Conservation (phyloP, 257 asterid species). For the Echium plantagineum region DNA sequence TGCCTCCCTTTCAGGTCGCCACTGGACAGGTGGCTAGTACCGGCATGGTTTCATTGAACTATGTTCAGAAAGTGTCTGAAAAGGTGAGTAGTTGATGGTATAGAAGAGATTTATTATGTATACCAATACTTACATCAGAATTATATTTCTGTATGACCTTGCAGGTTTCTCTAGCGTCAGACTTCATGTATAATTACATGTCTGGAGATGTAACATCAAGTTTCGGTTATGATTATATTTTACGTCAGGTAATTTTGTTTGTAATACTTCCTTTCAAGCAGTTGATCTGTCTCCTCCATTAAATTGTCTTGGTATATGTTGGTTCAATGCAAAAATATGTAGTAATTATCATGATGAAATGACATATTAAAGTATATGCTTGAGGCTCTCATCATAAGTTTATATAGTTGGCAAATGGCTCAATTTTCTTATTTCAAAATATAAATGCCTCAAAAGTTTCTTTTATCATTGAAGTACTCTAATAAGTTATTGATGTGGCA, state of each 20-base stretch:
- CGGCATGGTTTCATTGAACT: slow-evolving; percentile 73
- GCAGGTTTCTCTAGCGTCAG: slow-evolving; percentile 87
- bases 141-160: slow-evolving; percentile 1
- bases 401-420: too few relatives aligned
- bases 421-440: too few relatives aligned
- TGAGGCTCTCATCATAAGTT: too few relatives aligned
- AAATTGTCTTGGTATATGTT: background rate
- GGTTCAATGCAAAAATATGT: too few relatives aligned
- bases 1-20: slow-evolving; percentile 44
- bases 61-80: slow-evolving; percentile 86
- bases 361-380: background rate
- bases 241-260: slow-evolving; percentile 55
- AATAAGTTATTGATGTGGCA: slow-evolving; percentile 18
- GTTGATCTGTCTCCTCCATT: background rate
- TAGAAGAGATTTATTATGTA: background rate
- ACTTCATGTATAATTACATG: slow-evolving; percentile 79
- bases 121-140: background rate
- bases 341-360: background rate
- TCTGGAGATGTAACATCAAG: slow-evolving; percentile 87
- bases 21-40: slow-evolving; percentile 95
- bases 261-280: background rate
- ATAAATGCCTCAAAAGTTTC: too few relatives aligned
- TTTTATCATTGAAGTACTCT: background rate
- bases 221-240: slow-evolving; percentile 79
- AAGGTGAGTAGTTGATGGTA: slow-evolving; percentile 30